Conservation (phyloP, 129 eudicot genomes). For the Lactuca sativa region DNA sequence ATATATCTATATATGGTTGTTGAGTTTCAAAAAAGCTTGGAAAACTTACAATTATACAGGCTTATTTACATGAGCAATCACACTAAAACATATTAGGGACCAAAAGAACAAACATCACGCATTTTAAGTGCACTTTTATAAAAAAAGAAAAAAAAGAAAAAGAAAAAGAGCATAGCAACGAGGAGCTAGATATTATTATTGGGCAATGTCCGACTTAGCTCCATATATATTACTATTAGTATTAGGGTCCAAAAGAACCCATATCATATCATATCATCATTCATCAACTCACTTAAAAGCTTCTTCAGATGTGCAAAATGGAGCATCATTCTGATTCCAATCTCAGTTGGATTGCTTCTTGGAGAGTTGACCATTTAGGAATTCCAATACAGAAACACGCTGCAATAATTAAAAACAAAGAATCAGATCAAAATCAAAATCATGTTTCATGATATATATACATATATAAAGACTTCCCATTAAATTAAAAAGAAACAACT, state of each 20-base stretch:
- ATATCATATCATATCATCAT: neutral
- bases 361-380: conserved; percentile 62
- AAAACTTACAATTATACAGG: conserved; percentile 1
- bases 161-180: conserved; percentile 26
- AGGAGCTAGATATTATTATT: conserved; percentile 17
- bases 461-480: too few relatives aligned
- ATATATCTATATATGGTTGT: neutral
- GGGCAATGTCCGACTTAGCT: conserved; percentile 12
- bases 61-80: conserved; percentile 29
- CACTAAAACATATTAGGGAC: conserved; percentile 3
- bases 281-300: conserved; percentile 13
- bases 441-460: neutral
- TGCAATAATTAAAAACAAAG: conserved; percentile 38
- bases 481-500: neutral
- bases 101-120: neutral
- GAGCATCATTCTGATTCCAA: conserved; percentile 7
- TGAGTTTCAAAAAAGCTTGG: neutral
- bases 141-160: conserved; percentile 4
- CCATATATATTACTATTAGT: neutral
- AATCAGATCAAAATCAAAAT: neutral
- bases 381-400: conserved; percentile 87
- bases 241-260: neutral
- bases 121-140: neutral
- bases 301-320: neutral
- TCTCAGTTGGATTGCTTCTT: conserved; percentile 43